phyloP scores from a whole-genome alignment of 164 flowering plant species.

The Stephania japonica region DNA sequence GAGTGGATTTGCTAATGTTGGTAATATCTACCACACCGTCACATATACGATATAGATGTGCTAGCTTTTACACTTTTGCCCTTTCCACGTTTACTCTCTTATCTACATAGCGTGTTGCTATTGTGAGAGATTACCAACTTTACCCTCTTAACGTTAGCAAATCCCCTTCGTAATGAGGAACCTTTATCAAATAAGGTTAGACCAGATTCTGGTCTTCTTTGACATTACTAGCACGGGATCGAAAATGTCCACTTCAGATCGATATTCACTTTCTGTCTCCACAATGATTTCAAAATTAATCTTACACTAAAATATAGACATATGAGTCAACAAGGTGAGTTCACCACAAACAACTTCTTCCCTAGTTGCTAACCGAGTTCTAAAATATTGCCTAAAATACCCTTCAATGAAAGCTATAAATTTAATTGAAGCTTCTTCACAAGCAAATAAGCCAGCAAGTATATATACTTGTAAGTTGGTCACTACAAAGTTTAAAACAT shows the following conservation, averaged over 20 bases:
- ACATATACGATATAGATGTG: too few relatives aligned
- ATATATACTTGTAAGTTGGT: neutral
- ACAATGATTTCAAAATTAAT: neutral
- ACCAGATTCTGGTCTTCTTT: neutral
- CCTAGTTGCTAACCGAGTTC: neutral
- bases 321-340: neutral
- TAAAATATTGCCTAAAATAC: neutral
- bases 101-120: too few relatives aligned
- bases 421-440: neutral
- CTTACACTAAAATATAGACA: neutral
- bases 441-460: neutral
- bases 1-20: too few relatives aligned
- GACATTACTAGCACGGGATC: neutral
- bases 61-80: too few relatives aligned
- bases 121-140: too few relatives aligned
- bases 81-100: too few relatives aligned
- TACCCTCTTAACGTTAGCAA: too few relatives aligned
- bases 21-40: too few relatives aligned
- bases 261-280: neutral
- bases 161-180: too few relatives aligned
- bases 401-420: neutral
- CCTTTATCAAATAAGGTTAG: neutral
- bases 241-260: neutral
- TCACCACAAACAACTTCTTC: neutral
- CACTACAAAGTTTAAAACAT: too few relatives aligned